Evolutionary conservation across 345 rosid genomes (phyloP), one percentile per base, ranked within the genome.

Genomic region (Gossypium turneri): DNA sequence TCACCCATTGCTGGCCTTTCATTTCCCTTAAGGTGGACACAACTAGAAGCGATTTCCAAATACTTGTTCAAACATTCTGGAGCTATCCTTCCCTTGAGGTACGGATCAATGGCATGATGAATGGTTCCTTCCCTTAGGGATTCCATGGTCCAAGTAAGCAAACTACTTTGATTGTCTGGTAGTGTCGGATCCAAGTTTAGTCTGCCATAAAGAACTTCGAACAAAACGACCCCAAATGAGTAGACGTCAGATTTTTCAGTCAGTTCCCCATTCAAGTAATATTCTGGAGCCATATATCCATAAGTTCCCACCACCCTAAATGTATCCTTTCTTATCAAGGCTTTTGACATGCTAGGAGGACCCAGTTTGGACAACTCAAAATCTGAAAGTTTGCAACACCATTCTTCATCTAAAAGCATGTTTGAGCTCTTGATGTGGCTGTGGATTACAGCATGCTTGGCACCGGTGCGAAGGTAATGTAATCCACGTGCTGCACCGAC

Each of bases 401-500:
- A 80, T 41, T 64, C 71, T 10, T 78, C 64, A 25, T 83, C 70
- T 20, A 83, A 15, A 22, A 80, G 34, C 15, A 83, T 70, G 72
- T 68, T 80, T 17, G 78, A 55, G 44, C 65, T 62, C 55, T 75
- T 83, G 72, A 83, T 38, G 62, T 78, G 68, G 24, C 76, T 76
- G 34, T 83, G 83, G 22, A 80, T 75, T 57, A 83, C 66, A 45
- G 34, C 17, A 41, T 58, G 19, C 71, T 80, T 80, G 9, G 77
- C 79, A 38, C 83, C 79, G 22, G 69, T 52, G 25, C 71, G 79
- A 11, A 79, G 73, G 63, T 79, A 74, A 17, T 81, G 79, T 69
- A 87, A 27, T 19, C 88, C 90, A 1, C 57, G 70, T 0, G 88
- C 88, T 20, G 85, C 85, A 4, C 84, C 86, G 2, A 78, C 64